phyloP scores from a whole-genome alignment of 495 filamentous ascomycete species.

The Chaetomium fimeti region DNA sequence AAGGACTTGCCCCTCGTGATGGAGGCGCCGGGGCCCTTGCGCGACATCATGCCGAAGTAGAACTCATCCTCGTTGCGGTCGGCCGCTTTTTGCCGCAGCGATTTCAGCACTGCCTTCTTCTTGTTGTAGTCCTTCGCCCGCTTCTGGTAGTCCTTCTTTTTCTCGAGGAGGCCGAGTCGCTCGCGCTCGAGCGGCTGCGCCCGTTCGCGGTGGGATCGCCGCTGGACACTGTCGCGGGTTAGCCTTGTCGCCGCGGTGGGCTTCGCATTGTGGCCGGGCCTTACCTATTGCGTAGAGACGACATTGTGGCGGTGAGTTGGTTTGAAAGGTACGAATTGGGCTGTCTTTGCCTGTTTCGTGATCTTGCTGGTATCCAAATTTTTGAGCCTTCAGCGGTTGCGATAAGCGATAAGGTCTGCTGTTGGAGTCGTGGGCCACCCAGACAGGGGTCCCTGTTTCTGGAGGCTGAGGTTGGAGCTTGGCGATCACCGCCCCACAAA shows the following conservation, averaged over 20 bases:
- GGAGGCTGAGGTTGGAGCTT: background rate
- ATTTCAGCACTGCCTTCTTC: conserved; percentile 78
- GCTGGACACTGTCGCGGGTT: conserved; percentile 32
- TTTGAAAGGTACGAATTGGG: background rate
- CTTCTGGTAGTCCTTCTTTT: conserved; percentile 74
- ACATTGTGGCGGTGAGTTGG: conserved; percentile 25
- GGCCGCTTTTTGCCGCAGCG: conserved; percentile 74
- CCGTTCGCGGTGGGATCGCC: conserved; percentile 70
- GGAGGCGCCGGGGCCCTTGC: conserved; percentile 38
- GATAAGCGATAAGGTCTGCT: conserved; percentile 27
- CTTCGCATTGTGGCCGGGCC: too few species aligned
- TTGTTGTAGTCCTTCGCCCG: conserved; percentile 83
- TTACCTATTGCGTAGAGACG: conserved; percentile 39
- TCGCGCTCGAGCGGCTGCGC: conserved; percentile 75
- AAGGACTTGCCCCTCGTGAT: conserved; percentile 42
- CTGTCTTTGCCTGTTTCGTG: background rate
- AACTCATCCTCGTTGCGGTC: conserved; percentile 97
- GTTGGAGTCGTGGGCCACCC: background rate
- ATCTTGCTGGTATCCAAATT: conserved; percentile 23
- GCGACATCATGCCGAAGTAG: conserved; percentile 83
- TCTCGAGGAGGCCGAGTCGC: conserved; percentile 39
- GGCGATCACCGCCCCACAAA: background rate
- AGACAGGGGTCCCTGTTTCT: background rate
- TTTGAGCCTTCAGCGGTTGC: conserved; percentile 8
- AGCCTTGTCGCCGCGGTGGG: background rate